These are phyloP conservation scores for Xylaria castorea DNA, from an alignment of 495 filamentous ascomycete species.

Conservation along the genomic window DNA sequence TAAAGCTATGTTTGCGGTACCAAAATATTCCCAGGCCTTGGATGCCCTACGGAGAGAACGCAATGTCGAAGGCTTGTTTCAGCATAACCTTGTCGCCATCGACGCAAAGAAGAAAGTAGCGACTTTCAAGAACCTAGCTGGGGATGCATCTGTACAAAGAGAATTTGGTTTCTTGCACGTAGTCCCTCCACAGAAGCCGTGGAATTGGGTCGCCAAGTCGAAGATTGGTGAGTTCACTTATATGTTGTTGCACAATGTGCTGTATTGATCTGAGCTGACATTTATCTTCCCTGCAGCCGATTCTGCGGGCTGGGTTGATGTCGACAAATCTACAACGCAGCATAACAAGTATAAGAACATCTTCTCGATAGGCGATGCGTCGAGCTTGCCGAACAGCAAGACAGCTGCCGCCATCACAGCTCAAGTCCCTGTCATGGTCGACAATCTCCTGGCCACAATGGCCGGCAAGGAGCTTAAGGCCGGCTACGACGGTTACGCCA, in stretches of 20 bases:
- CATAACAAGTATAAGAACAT: slow-evolving; percentile 69
- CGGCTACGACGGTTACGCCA: slow-evolving; percentile 71
- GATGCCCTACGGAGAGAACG: slow-evolving; percentile 67
- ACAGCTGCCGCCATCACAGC: slow-evolving; percentile 71
- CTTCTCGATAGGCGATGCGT: slow-evolving; percentile 73
- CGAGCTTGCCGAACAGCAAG: slow-evolving; percentile 71
- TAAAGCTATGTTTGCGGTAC: slow-evolving; percentile 68
- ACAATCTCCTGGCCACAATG: slow-evolving; percentile 59
- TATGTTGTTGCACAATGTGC: neutral
- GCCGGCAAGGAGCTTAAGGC: slow-evolving; percentile 61
- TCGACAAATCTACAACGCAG: slow-evolving; percentile 64
- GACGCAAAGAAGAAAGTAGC: slow-evolving; percentile 51
- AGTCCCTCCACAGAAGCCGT: slow-evolving; percentile 42
- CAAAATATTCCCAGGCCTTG: slow-evolving; percentile 68
- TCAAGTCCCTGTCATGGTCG: slow-evolving; percentile 66
- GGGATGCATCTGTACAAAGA: slow-evolving; percentile 49
- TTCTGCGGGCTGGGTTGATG: slow-evolving; percentile 68
- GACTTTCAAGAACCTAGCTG: slow-evolving; percentile 40
- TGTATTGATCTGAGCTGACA: slow-evolving; percentile 22
- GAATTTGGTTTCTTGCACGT: slow-evolving; percentile 64
- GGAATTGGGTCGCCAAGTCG: slow-evolving; percentile 42
- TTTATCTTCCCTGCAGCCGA: slow-evolving; percentile 49
- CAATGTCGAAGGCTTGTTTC: slow-evolving; percentile 69
- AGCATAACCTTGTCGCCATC: slow-evolving; percentile 68
- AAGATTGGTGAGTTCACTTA: slow-evolving; percentile 32